Conservation (phyloP, 768 basidiomycete species). For the Sporobolomyces roseus region DNA sequence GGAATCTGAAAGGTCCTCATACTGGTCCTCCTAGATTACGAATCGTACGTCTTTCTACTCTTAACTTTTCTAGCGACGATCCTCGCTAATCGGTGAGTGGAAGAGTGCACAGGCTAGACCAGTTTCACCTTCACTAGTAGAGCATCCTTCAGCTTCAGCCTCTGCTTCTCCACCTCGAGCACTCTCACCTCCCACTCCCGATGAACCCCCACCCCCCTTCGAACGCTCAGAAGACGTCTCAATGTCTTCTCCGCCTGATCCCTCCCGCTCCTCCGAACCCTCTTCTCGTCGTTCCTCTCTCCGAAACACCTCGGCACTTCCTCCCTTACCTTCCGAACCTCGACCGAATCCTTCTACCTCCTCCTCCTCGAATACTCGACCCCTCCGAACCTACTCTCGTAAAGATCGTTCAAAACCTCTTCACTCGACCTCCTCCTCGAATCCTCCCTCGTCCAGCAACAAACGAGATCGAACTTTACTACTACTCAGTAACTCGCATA, state of each 20-base stretch:
- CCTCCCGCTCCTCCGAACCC: not conserved
- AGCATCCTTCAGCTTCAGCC: not conserved
- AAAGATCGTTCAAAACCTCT: too few species aligned
- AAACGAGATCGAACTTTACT: not conserved
- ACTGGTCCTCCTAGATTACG: slow-evolving; percentile 53
- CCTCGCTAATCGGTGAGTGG: not conserved
- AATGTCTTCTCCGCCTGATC: not conserved
- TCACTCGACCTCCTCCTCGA: too few species aligned
- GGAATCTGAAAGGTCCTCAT: slow-evolving; percentile 79
- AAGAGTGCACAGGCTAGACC: not conserved
- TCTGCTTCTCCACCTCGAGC: slow-evolving; percentile 1
- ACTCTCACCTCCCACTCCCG: not conserved
- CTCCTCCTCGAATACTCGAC: too few species aligned
- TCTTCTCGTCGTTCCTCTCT: not conserved
- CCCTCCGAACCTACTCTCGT: too few species aligned
- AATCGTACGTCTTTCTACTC: slow-evolving; percentile 5
- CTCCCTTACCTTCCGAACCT: too few species aligned
- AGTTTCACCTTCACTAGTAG: slow-evolving; percentile 4
- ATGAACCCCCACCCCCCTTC: too few species aligned
- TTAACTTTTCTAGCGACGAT: not conserved
- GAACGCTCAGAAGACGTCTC: not conserved
- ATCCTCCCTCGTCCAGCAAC: not conserved
- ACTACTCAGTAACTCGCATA: not conserved
- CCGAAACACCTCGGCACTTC: too few species aligned
- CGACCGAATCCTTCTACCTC: too few species aligned